Base-by-base conservation (phyloP, 768 basidiomycete genomes). In the Rhodosporidiobolus odoratus region DNA sequence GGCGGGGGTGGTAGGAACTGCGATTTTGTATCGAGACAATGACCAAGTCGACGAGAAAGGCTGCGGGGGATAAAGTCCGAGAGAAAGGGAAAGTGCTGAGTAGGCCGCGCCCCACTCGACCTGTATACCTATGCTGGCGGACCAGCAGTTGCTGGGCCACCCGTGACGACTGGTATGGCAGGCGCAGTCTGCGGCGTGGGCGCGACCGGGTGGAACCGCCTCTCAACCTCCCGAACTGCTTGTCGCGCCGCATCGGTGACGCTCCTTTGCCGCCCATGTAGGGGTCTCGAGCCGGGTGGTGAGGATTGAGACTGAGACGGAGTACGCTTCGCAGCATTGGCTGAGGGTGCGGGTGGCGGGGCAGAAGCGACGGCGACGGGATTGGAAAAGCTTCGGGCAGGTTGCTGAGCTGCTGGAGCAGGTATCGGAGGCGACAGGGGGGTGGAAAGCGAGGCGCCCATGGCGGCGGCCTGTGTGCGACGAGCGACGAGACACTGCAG, bases 401-500 rank as follows among this genome's bases (percentile, higher is more conserved):
- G 34, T 50, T 47, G 37, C 56, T 41, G 43, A 5, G 57, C 13
- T 10, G 58, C 15, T 19, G 32, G 10, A 4, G 52, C 3, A 25
- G 47, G 21, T 12, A 37, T 19, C 9, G 50, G 35, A 40, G 53
- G 4, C 12, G 56, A 23, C 23, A 32, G n/a, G 1, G 32, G 37
- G 3, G 41, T 6, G 6, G 27, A 35, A 37, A 16, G 3, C 21
- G 59, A 25, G 1, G n/a, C 6, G n/a, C 32, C 1, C 1, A 1
- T 4, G 17, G 30, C 25, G 15, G 30, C 43, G 8, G 54, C 47
- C 37, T 62, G 65, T 25, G 47, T 59, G 30, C 41, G 58, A 0
- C 73, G 17, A 17, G 63, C 59, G 72, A 98, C 89, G 78, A 99
- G 84, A 69, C 92, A 92, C 60, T 92, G 88, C 47, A 98, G 86